Evolutionary conservation across 2,329 filamentous ascomycete genomes (phyloP).

Genomic region (Chalaropsis thielavioides): DNA sequence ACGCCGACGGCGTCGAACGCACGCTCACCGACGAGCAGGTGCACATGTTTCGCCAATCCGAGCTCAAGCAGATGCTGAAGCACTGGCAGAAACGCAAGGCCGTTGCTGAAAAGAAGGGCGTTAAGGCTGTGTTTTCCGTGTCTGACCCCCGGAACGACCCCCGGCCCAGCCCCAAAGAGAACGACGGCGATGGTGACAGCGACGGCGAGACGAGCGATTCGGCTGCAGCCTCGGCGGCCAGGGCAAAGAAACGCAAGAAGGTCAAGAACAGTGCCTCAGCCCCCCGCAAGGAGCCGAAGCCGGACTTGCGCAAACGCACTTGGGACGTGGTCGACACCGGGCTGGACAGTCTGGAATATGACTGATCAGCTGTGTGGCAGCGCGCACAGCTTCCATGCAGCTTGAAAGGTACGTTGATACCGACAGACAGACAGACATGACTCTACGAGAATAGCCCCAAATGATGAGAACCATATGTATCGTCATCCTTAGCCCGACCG

Average conservation of each 20-base stretch:
- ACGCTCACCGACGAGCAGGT: conserved; percentile 88
- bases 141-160: conserved; percentile 3
- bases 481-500: conserved; percentile 93
- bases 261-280: conserved; percentile 23
- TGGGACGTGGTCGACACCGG: conserved; percentile 52
- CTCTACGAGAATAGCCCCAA: background rate
- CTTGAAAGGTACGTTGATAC: conserved; percentile 20
- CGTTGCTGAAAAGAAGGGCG: conserved; percentile 7
- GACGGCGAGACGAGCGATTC: conserved; percentile 14
- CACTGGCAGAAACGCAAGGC: conserved; percentile 16
- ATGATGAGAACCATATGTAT: conserved; percentile 77
- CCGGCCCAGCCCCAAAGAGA: background rate
- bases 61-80: conserved; percentile 58
- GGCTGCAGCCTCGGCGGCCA: conserved; percentile 17
- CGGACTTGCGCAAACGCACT: conserved; percentile 49
- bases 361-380: conserved; percentile 27
- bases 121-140: conserved; percentile 13
- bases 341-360: conserved; percentile 46
- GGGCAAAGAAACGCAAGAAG: conserved; percentile 27
- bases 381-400: too few species aligned
- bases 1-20: conserved; percentile 71
- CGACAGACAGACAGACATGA: too few species aligned
- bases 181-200: conserved; percentile 20
- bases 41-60: conserved; percentile 76
- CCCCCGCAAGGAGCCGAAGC: conserved; percentile 32